These are phyloP conservation scores for Trametes hirsuta DNA, from an alignment of 1,284 basidiomycete genomes.

Conservation along the genomic window DNA sequence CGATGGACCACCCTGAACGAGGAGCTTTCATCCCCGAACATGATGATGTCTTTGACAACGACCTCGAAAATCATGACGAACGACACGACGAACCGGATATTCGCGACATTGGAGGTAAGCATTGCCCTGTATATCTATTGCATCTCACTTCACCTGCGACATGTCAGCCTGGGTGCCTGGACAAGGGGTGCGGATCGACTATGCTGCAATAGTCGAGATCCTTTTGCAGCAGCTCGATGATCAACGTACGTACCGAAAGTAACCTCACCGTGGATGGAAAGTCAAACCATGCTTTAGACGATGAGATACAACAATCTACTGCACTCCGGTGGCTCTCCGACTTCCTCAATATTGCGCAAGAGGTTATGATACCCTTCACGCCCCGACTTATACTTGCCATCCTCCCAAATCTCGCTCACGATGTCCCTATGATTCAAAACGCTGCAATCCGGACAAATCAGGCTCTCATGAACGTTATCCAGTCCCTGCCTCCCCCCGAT, in stretches of 20 bases:
- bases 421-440: slow-evolving; percentile 85
- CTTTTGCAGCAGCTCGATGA: slow-evolving; percentile 88
- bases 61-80: slow-evolving; percentile 42
- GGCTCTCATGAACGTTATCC: slow-evolving; percentile 84
- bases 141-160: slow-evolving; percentile 22
- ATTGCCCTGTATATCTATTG: not conserved
- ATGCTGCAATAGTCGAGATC: slow-evolving; percentile 92
- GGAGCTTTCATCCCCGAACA: slow-evolving; percentile 53
- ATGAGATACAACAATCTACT: slow-evolving; percentile 88
- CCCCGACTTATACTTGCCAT: slow-evolving; percentile 92
- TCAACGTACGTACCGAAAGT: slow-evolving; percentile 59
- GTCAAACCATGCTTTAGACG: slow-evolving; percentile 52
- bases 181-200: slow-evolving; percentile 91
- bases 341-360: slow-evolving; percentile 86
- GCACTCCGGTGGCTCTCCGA: slow-evolving; percentile 93
- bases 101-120: slow-evolving; percentile 64
- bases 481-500: slow-evolving; percentile 77
- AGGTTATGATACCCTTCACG: slow-evolving; percentile 94
- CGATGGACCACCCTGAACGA: slow-evolving; percentile 32
- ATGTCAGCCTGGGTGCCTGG: slow-evolving; percentile 84
- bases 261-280: not conserved
- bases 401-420: slow-evolving; percentile 93
- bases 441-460: slow-evolving; percentile 90
- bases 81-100: slow-evolving; percentile 53
- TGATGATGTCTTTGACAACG: slow-evolving; percentile 42